Evolutionary conservation across 2,329 filamentous ascomycete species (phyloP), one percentile per base, ranked within the genome.

Genomic region (Cladophialophora exuberans): DNA sequence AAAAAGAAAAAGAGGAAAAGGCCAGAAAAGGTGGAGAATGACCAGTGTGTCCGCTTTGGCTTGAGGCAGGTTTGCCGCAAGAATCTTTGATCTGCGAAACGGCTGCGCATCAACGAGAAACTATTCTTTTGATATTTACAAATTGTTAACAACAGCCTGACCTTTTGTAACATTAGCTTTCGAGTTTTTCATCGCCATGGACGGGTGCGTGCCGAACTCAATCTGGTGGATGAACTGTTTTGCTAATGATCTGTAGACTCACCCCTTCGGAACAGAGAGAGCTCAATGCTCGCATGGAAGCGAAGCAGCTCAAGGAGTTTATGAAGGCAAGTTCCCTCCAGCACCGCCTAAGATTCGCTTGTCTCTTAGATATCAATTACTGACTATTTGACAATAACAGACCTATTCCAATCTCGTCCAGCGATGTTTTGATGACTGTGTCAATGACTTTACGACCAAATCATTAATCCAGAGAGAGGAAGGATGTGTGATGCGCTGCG

Each of bases 401-500:
- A 86, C 85, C 79, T 87, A 87, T 74, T 85, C 83, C 63, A 78
- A 74, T 64, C 74, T 80, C 57, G 77, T 79, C 51, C 76, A 79
- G 65, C 73, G 74, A 61, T 99, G 94, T 84, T 99, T 99, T 83
- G 87, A 90, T 72, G 88, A 94, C 76, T 99, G 94, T 81, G 85
- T 99, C 76, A 93, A 92, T 76, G 92, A 97, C 81, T 99, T 99
- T 83, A 96, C 92, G 69, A 96, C 91, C 78, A 97, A 97, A 79
- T 89, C 90, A 44, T 84, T 99, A 64, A 87, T 89, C 61, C 83
- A 86, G 64, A 87, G 90, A 72, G 94, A 99, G 78, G 88, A 89
- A 69, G 87, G 89, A 72, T 99, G 94, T 79, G 86, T 97, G 68
- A 86, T 90, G 77, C 89, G 91, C 68, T 99, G 94, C 76, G 92